phyloP scores from a whole-genome alignment of 1,139 yeast genomes.

The Protomyces inundatus region DNA sequence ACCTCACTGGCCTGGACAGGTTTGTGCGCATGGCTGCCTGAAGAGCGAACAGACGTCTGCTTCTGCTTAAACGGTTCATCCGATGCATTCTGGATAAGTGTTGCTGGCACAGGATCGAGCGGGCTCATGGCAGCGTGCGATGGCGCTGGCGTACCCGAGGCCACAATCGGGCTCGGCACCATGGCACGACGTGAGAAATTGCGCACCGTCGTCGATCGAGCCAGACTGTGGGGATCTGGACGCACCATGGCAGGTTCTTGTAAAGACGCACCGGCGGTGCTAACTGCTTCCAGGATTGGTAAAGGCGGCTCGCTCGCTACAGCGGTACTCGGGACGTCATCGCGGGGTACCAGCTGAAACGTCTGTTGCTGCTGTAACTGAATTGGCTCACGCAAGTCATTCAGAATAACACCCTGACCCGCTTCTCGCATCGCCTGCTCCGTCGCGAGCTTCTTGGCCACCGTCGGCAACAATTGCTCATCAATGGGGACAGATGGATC shows the following conservation, averaged over 20 bases:
- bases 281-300: background rate
- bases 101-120: too few species aligned
- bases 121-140: too few species aligned
- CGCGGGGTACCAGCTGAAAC: background rate
- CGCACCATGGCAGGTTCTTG: background rate
- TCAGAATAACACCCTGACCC: background rate
- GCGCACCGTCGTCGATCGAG: background rate
- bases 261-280: background rate
- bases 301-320: background rate
- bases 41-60: too few species aligned
- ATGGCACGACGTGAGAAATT: background rate
- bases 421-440: background rate
- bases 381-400: background rate
- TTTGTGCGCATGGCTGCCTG: too few species aligned
- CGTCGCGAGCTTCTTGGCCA: conserved; percentile 18
- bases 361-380: background rate
- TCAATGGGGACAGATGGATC: conserved; percentile 18
- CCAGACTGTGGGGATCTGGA: background rate
- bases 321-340: background rate
- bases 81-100: too few species aligned
- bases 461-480: conserved; percentile 22
- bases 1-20: too few species aligned
- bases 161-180: background rate
- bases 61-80: too few species aligned
- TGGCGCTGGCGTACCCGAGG: too few species aligned